phyloP scores from a whole-genome alignment of 1,284 basidiomycete genomes.

The Afroboletus lepidellus region DNA sequence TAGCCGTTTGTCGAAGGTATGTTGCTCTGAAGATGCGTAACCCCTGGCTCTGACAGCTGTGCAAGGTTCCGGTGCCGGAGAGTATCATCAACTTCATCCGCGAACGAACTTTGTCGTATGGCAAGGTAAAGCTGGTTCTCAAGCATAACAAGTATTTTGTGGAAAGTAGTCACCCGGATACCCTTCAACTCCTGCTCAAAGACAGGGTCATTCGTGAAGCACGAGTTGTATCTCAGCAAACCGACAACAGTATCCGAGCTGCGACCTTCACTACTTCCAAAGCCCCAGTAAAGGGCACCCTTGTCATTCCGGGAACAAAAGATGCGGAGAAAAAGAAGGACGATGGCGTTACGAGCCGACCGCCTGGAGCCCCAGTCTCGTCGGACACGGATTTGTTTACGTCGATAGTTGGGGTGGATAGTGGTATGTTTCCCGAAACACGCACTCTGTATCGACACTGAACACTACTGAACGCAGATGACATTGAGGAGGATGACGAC shows the following conservation, averaged over 20 bases:
- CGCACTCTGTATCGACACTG: constrained; percentile 2
- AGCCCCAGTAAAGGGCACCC: constrained; percentile 75
- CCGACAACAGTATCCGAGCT: constrained; percentile 69
- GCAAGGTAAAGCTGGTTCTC: constrained; percentile 94
- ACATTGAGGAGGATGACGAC: constrained; percentile 95
- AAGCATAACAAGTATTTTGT: constrained; percentile 97
- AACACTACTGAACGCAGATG: constrained; percentile 53
- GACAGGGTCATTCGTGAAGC: constrained; percentile 84
- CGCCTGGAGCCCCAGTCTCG: constrained; percentile 34
- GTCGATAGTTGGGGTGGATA: constrained; percentile 89
- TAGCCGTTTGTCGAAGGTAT: constrained; percentile 82
- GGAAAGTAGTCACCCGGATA: constrained; percentile 91
- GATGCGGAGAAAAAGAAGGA: constrained; percentile 67
- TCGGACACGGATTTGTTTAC: constrained; percentile 79
- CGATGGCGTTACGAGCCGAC: constrained; percentile 41
- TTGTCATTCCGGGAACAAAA: constrained; percentile 85
- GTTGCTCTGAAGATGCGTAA: constrained; percentile 13
- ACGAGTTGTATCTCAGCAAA: constrained; percentile 61
- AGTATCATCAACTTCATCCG: constrained; percentile 82
- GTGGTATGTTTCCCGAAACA: constrained; percentile 49
- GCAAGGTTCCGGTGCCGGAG: constrained; percentile 84
- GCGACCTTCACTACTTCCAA: constrained; percentile 84
- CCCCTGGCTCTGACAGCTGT: constrained; percentile 5
- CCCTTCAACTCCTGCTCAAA: constrained; percentile 81
- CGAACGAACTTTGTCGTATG: constrained; percentile 89